Base-by-base conservation (phyloP, 192 early-diverging fungal species). In the Podila epigama region DNA sequence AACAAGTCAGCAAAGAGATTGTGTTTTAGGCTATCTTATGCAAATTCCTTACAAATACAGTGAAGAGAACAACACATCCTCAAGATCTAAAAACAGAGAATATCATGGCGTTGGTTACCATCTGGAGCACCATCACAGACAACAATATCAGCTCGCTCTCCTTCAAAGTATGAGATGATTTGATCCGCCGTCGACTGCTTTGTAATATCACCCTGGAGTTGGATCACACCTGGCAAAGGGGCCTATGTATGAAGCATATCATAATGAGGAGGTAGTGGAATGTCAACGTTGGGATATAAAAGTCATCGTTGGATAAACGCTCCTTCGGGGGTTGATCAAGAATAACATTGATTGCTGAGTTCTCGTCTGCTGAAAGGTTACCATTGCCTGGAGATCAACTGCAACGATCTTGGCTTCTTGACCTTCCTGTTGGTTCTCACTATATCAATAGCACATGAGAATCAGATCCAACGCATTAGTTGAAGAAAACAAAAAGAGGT, bases 171-270 rank as follows among this genome's bases (percentile, higher is more conserved):
- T 18, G 88, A 86, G 54, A 95, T 87, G 55, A 99, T 98, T 69
- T 92, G 86, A 66, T 97, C 91, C 5, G 94, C 96, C 4, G 97
- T 99, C 42, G 91, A 91, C 58, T 87, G 79, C 68, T 98, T 97
- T 31, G 98, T 99, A 66, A 99, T 98, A 81, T 98, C 98, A 61
- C 98, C 98, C 72, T 99, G 96, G 48, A 98, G 81, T 79, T 96
- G 93, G 50, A 94, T 90, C n/a, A 99, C 96, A 16, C 94, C 94
- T 28, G 89, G 88, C 29, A 98, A 82, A 44, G 97, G 94, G 2
- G 97, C 96, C 90, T 91, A 59, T n/a, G n/a, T n/a, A n/a, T n/a
- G n/a, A n/a, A n/a, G n/a, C n/a, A n/a, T n/a, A n/a, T n/a, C n/a
- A n/a, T n/a, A n/a, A n/a, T n/a, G n/a, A n/a, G n/a, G n/a, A n/a